Percentiles rank a stretch among this genome's conserved stretches.
Evolutionary conservation across 2,329 filamentous ascomycete species (phyloP).

Genomic region (Penicillium sp.): DNA sequence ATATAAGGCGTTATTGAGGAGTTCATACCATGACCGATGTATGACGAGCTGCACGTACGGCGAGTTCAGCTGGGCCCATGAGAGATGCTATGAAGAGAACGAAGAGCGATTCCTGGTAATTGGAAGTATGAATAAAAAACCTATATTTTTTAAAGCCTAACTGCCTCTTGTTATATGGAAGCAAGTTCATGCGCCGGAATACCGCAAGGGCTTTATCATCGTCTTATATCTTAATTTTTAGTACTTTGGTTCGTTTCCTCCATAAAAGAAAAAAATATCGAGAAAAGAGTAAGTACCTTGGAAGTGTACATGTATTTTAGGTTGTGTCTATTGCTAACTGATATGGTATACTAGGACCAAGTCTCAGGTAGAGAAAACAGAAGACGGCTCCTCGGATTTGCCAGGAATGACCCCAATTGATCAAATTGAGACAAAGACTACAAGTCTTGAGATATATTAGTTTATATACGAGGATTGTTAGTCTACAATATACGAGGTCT

Average conservation of each 20-base stretch:
- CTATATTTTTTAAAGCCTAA: constrained; percentile 69
- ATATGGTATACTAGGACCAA: not conserved
- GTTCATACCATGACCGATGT: constrained; percentile 8
- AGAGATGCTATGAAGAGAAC: constrained; percentile 56
- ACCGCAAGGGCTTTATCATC: constrained; percentile 60
- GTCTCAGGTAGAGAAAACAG: not conserved
- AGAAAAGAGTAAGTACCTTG: constrained; percentile 2
- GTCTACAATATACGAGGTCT: not conserved
- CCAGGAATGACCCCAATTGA: not conserved
- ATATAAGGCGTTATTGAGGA: not conserved
- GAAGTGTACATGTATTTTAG: not conserved
- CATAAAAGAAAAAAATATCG: constrained; percentile 8
- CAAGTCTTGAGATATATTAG: not conserved
- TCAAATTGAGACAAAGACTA: not conserved
- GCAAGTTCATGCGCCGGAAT: constrained; percentile 60
- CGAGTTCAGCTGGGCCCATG: constrained; percentile 49
- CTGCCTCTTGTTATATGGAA: constrained; percentile 66
- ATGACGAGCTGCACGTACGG: constrained; percentile 17
- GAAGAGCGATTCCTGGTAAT: constrained; percentile 67
- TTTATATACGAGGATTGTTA: not conserved
- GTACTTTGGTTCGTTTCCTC: constrained; percentile 45
- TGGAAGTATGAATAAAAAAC: constrained; percentile 65
- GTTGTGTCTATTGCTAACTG: not conserved
- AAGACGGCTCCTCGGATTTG: constrained; percentile 2
- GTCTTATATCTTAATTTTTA: constrained; percentile 52